phyloP scores from a whole-genome alignment of 768 basidiomycete genomes.

The Leccinum incarnatum region DNA sequence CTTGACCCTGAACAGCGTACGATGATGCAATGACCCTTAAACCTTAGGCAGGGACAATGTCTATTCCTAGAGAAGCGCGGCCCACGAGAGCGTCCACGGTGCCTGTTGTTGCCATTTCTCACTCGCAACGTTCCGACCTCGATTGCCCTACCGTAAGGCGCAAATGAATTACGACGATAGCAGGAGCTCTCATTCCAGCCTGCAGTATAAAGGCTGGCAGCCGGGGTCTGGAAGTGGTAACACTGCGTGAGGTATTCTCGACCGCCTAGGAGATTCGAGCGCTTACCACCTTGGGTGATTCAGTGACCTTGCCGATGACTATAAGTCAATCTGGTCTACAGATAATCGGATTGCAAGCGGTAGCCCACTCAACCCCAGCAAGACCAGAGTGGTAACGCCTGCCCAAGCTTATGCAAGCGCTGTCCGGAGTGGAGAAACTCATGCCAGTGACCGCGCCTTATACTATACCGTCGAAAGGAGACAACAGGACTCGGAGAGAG shows the following conservation, averaged over 20 bases:
- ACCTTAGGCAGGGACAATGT: not conserved
- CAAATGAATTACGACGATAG: slow-evolving; percentile 9
- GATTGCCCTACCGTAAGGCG: not conserved
- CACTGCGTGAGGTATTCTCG: not conserved
- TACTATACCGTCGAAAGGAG: slow-evolving; percentile 20
- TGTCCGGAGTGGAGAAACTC: slow-evolving; percentile 8
- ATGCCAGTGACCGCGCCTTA: slow-evolving; percentile 6
- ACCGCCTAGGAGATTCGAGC: not conserved
- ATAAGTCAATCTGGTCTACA: slow-evolving; percentile 1
- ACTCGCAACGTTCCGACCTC: not conserved
- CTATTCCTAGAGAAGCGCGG: not conserved
- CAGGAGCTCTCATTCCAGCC: slow-evolving; percentile 1
- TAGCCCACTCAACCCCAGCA: not conserved
- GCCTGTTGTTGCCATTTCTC: not conserved
- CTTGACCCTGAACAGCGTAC: not conserved
- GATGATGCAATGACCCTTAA: not conserved
- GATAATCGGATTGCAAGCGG: not conserved
- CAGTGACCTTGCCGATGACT: slow-evolving; percentile 6
- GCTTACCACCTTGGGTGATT: not conserved
- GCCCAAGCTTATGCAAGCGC: slow-evolving; percentile 22
- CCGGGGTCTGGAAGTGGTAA: not conserved
- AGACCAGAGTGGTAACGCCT: slow-evolving; percentile 11
- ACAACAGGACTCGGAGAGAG: slow-evolving; percentile 4
- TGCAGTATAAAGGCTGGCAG: not conserved
- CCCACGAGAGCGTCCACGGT: not conserved